A percentile compares a stretch with the other conserved stretches of the same genome.
Evolutionary conservation across 495 filamentous ascomycete genomes (phyloP).

Genomic region (Neurospora discreta): DNA sequence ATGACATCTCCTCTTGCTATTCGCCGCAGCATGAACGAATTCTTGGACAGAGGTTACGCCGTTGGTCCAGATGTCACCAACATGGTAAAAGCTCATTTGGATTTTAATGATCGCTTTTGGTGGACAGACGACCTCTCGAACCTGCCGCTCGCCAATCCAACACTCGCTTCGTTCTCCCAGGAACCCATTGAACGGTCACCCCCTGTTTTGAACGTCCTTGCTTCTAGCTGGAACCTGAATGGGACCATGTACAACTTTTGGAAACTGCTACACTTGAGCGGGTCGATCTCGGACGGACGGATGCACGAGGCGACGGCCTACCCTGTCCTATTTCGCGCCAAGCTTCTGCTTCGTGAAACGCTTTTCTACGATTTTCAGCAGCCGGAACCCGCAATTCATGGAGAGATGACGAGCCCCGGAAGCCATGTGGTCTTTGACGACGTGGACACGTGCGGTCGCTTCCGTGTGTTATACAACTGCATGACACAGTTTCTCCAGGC

Average conservation of each 20-base stretch:
- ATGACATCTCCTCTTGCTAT: conserved; percentile 38
- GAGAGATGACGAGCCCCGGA: conserved; percentile 26
- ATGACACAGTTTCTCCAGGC: conserved; percentile 37
- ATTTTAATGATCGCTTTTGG: conserved; percentile 41
- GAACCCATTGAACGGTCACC: conserved; percentile 30
- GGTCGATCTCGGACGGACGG: conserved; percentile 29
- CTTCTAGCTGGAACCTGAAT: conserved; percentile 37
- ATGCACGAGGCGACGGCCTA: conserved; percentile 29
- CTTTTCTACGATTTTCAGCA: conserved; percentile 40
- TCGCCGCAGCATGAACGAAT: conserved; percentile 40
- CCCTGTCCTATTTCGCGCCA: conserved; percentile 36
- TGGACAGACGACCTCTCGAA: conserved; percentile 39
- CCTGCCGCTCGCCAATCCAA: conserved; percentile 32
- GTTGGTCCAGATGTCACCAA: conserved; percentile 24
- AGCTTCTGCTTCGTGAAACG: conserved; percentile 36
- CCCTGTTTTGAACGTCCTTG: conserved; percentile 31
- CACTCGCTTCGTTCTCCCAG: conserved; percentile 27
- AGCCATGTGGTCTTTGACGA: conserved; percentile 28
- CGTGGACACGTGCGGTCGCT: conserved; percentile 32
- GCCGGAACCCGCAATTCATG: conserved; percentile 33
- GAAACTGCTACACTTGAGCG: conserved; percentile 34
- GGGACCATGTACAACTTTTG: conserved; percentile 33
- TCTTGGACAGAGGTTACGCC: conserved; percentile 32
- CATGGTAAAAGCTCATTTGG: conserved; percentile 31
- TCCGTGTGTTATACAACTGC: conserved; percentile 34